Base-by-base conservation (phyloP, 2,329 filamentous ascomycete genomes). In the Ramularia endophylla region DNA sequence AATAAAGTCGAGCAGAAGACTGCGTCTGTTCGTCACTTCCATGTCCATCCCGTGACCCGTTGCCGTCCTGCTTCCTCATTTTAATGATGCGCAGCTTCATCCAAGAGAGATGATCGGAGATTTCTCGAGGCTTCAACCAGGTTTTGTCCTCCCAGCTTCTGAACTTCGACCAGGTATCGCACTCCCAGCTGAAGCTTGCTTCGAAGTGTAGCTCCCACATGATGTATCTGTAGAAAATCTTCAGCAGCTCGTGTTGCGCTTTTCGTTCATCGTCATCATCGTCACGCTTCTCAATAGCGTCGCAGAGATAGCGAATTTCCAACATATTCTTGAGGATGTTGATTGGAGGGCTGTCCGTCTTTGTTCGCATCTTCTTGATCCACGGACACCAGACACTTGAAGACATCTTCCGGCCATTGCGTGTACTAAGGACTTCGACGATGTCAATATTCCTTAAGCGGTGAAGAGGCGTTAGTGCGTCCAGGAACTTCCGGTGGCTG, bases 261-360 rank as follows among this genome's bases (percentile, higher is more conserved):
- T 31, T 31, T 11, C 29, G 29, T 31, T 31, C 29, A 4, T 31
- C 29, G 29, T 31, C 29, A n/a, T 31, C 29, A n/a, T 31, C 29
- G 29, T 31, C 29, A 16, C 29, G 29, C 29, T 11, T 31, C 29
- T 15, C 29, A n/a, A 31, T 2, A 13, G 13, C 29, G 17, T 31
- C 29, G n/a, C 29, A 31, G 6, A 31, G 29, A 8, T 31, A 16
- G n/a, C 17, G 11, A 16, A 31, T 15, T 13, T 31, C 29, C 29
- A 15, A 16, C 29, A 31, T 31, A n/a, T 31, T 31, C 7, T 13
- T 31, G 29, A 31, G 29, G n/a, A 31, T 8, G n/a, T 31, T 31
- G 29, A 31, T 16, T 2, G 29, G 29, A 31, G 8, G n/a, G 29
- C 29, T 31, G 29, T 31, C 29, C 8, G 29, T 31, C 5, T 31